Conservation (phyloP, 2,329 filamentous ascomycete species). For the Cadophora luteo-olivacea region DNA sequence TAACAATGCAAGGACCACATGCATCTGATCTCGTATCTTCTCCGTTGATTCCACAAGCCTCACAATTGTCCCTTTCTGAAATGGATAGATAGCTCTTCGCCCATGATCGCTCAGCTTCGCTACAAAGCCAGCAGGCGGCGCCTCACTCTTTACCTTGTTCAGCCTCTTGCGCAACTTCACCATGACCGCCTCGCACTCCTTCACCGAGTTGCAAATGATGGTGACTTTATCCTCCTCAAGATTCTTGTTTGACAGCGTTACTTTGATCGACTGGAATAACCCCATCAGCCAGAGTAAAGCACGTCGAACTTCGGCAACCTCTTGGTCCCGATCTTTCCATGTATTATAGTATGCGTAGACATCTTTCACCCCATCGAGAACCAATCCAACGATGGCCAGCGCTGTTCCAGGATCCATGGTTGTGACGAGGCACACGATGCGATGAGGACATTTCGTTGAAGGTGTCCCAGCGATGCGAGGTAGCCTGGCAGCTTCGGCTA, state of each 20-base stretch:
- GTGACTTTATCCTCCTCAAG: not conserved
- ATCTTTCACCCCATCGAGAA: not conserved
- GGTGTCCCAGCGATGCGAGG: too few species aligned
- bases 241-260: not conserved
- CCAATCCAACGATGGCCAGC: not conserved
- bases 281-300: not conserved
- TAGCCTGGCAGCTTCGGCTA: too few species aligned
- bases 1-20: not conserved
- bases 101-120: not conserved
- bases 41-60: constrained; percentile 1
- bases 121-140: not conserved
- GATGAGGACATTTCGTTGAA: too few species aligned
- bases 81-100: not conserved
- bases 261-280: not conserved
- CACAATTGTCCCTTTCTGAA: not conserved
- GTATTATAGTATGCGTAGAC: not conserved
- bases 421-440: not conserved
- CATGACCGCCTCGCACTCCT: not conserved
- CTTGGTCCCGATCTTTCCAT: not conserved
- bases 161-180: not conserved
- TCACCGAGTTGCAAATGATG: not conserved
- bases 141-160: not conserved
- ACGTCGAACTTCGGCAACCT: not conserved
- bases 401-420: constrained; percentile 1
- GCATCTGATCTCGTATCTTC: constrained; percentile 1